Conservation (phyloP, 345 rosid species). For the Orychophragmus violaceus region DNA sequence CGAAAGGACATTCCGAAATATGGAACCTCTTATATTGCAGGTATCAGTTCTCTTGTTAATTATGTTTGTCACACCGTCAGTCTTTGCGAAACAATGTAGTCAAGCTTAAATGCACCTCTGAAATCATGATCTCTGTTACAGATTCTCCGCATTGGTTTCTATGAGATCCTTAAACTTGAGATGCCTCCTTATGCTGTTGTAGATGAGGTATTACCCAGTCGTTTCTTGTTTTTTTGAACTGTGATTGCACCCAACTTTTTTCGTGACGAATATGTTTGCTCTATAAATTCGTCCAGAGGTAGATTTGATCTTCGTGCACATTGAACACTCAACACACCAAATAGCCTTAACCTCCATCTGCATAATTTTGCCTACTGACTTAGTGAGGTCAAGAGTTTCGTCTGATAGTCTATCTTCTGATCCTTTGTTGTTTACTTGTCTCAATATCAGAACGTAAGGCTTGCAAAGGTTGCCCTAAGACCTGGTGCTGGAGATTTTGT, state of each 20-base stretch:
- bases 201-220: conserved; percentile 52
- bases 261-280: not conserved
- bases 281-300: no score
- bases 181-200: conserved; percentile 97
- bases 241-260: not conserved
- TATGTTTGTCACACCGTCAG: not conserved
- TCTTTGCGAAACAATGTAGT: not conserved
- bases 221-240: not conserved
- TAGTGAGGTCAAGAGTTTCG: conserved; percentile 5
- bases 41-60: conserved; percentile 31
- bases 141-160: conserved; percentile 90
- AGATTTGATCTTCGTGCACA: not conserved
- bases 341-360: no score
- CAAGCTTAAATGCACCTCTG: not conserved
- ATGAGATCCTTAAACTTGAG: conserved; percentile 84
- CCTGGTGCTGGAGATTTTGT: conserved; percentile 98
- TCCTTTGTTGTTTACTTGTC: not conserved
- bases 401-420: conserved; percentile 3
- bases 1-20: conserved; percentile 51
- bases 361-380: not conserved
- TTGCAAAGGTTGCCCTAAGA: conserved; percentile 88
- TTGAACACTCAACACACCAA: not conserved
- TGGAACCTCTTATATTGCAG: conserved; percentile 98
- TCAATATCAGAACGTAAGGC: conserved; percentile 72
- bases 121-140: conserved; percentile 22